These are phyloP conservation scores for Cercospora sesami DNA, from an alignment of 2,329 filamentous ascomycete genomes.

Conservation along the genomic window DNA sequence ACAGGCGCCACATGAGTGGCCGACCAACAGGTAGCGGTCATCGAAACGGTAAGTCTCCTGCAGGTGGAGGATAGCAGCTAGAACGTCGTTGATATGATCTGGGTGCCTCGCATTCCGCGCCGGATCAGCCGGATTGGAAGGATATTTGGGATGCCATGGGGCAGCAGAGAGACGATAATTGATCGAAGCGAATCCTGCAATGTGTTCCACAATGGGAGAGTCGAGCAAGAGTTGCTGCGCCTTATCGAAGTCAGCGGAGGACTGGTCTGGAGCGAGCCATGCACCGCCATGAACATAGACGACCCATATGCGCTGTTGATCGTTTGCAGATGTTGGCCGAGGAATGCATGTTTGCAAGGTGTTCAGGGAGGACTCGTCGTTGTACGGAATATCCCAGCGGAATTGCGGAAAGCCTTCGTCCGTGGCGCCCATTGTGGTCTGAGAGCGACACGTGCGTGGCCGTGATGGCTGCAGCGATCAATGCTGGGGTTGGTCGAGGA, in stretches of 20 bases:
- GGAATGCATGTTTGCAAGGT: conserved; percentile 48
- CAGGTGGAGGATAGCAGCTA: conserved; percentile 54
- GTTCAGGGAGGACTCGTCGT: conserved; percentile 39
- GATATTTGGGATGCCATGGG: conserved; percentile 46
- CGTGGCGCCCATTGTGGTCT: conserved; percentile 17
- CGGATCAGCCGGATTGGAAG: conserved; percentile 49
- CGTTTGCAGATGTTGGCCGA: conserved; percentile 30
- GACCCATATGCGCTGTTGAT: conserved; percentile 32
- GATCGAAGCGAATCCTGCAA: conserved; percentile 64
- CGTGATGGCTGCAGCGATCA: background rate
- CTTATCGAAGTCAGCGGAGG: conserved; percentile 39
- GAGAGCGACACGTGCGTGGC: background rate
- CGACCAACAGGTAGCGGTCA: conserved; percentile 56
- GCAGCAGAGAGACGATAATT: conserved; percentile 64
- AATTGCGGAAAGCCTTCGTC: conserved; percentile 32
- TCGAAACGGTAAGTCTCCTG: conserved; percentile 49
- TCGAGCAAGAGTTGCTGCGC: conserved; percentile 42
- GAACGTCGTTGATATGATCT: conserved; percentile 61
- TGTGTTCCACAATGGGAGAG: conserved; percentile 34
- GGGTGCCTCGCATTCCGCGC: conserved; percentile 57
- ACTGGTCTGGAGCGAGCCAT: conserved; percentile 51
- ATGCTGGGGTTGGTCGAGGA: background rate
- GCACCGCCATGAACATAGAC: conserved; percentile 54
- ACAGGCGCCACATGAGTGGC: conserved; percentile 65
- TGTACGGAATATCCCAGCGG: conserved; percentile 35